These are phyloP conservation scores for Sedum album DNA, from an alignment of 164 flowering plant genomes.

Conservation along the genomic window DNA sequence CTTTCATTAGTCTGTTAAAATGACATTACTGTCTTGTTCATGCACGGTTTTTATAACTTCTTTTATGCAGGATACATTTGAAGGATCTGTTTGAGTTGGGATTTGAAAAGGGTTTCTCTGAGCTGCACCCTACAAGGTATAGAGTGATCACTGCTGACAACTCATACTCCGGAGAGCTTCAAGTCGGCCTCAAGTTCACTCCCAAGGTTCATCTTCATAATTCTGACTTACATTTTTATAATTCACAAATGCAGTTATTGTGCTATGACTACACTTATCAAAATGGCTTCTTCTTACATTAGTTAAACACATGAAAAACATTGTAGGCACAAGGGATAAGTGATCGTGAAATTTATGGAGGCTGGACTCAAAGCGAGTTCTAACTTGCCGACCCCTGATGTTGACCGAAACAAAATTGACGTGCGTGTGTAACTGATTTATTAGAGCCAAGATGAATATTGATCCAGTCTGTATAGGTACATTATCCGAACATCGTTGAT, in stretches of 20 bases:
- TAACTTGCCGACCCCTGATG: no score
- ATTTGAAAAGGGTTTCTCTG: slow-evolving; percentile 46
- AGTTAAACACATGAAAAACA: background rate
- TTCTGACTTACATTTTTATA: background rate
- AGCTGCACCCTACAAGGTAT: slow-evolving; percentile 38
- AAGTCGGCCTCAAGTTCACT: slow-evolving; percentile 48
- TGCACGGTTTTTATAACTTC: background rate
- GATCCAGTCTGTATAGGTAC: no score
- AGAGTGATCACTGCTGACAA: slow-evolving; percentile 26
- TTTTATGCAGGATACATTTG: slow-evolving; percentile 42
- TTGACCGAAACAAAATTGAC: no score
- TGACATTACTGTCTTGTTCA: background rate
- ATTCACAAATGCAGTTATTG: no score
- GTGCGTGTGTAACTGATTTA: background rate
- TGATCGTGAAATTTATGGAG: slow-evolving; percentile 32
- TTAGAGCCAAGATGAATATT: no score
- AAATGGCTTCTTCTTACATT: background rate
- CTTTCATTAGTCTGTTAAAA: background rate
- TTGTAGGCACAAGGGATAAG: slow-evolving; percentile 16
- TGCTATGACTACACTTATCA: background rate
- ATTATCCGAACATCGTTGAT: no score
- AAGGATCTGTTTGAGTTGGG: slow-evolving; percentile 50
- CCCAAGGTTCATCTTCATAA: slow-evolving; percentile 19
- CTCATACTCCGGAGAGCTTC: slow-evolving; percentile 49
- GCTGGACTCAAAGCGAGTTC: slow-evolving; percentile 38